phyloP scores from a whole-genome alignment of 768 basidiomycete species.

The Solioccasus polychromus region DNA sequence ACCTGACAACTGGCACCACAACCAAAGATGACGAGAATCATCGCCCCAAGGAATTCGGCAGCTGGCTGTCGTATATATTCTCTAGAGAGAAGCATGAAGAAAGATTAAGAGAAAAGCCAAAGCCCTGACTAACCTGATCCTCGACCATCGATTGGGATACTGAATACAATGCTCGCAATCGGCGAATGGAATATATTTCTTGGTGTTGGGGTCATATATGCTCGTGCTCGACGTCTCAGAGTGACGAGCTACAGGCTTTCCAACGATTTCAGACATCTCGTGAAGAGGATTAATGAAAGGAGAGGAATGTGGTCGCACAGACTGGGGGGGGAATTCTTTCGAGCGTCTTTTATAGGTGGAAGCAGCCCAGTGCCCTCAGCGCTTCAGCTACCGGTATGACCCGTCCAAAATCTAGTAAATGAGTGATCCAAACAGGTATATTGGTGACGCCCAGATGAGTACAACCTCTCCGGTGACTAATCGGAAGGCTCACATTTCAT shows the following conservation, averaged over 20 bases:
- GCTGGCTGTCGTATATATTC: slow-evolving; percentile 52
- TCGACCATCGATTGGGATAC: slow-evolving; percentile 55
- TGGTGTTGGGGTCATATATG: slow-evolving; percentile 7
- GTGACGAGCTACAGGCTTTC: slow-evolving; percentile 14
- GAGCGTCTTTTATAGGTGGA: slow-evolving; percentile 22
- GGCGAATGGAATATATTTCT: slow-evolving; percentile 14
- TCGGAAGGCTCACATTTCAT: slow-evolving; percentile 5
- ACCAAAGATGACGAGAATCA: slow-evolving; percentile 59
- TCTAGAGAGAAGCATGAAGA: slow-evolving; percentile 28
- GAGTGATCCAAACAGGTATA: not conserved
- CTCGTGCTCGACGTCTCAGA: slow-evolving; percentile 22
- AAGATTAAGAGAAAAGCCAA: not conserved
- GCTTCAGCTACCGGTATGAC: too few relatives aligned
- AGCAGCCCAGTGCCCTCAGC: not conserved
- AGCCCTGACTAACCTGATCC: slow-evolving; percentile 41
- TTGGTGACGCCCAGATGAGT: not conserved
- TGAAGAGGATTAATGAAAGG: slow-evolving; percentile 2
- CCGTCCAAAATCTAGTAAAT: slow-evolving; percentile 5
- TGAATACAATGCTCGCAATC: slow-evolving; percentile 35
- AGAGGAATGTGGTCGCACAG: not conserved
- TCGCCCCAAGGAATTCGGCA: slow-evolving; percentile 62
- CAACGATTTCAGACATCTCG: slow-evolving; percentile 21
- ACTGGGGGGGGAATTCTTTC: not conserved
- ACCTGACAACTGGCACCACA: slow-evolving; percentile 57
- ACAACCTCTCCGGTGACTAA: slow-evolving; percentile 1